These are phyloP conservation scores for Didymella pomorum DNA, from an alignment of 2,329 filamentous ascomycete species.

Conservation along the genomic window DNA sequence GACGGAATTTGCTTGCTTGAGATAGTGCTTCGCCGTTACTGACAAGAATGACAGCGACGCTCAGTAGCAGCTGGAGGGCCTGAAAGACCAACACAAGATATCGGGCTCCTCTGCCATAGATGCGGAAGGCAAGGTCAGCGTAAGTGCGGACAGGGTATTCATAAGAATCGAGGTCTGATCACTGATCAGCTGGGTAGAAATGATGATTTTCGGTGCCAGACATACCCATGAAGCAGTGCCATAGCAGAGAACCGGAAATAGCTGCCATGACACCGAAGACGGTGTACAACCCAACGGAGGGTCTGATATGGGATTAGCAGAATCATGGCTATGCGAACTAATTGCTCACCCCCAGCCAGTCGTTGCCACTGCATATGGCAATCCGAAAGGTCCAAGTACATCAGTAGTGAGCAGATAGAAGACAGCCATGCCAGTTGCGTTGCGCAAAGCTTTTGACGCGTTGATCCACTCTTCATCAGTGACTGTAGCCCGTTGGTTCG, in stretches of 20 bases:
- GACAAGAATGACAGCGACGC: constrained; percentile 62
- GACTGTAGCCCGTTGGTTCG: constrained; percentile 21
- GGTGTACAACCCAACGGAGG: constrained; percentile 49
- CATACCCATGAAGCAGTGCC: constrained; percentile 49
- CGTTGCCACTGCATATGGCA: constrained; percentile 40
- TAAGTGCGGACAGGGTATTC: constrained; percentile 53
- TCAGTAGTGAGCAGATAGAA: constrained; percentile 59
- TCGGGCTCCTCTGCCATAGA: constrained; percentile 50
- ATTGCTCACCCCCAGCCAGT: constrained; percentile 11
- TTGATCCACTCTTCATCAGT: constrained; percentile 47
- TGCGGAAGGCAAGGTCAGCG: constrained; percentile 53
- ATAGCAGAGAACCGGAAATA: constrained; percentile 52
- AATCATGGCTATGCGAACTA: background rate
- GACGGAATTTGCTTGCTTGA: constrained; percentile 53
- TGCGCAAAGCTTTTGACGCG: constrained; percentile 47
- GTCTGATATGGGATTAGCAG: constrained; percentile 33
- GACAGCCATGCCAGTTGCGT: constrained; percentile 38
- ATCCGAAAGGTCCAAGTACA: constrained; percentile 50
- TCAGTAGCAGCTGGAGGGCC: constrained; percentile 56
- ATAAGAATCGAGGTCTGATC: constrained; percentile 50
- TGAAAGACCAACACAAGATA: constrained; percentile 52
- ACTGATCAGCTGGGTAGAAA: background rate
- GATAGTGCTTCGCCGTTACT: constrained; percentile 63
- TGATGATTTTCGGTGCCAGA: background rate
- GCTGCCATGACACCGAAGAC: constrained; percentile 49